Evolutionary conservation across 2,329 filamentous ascomycete genomes (phyloP).

Genomic region (Scedosporium boydii): DNA sequence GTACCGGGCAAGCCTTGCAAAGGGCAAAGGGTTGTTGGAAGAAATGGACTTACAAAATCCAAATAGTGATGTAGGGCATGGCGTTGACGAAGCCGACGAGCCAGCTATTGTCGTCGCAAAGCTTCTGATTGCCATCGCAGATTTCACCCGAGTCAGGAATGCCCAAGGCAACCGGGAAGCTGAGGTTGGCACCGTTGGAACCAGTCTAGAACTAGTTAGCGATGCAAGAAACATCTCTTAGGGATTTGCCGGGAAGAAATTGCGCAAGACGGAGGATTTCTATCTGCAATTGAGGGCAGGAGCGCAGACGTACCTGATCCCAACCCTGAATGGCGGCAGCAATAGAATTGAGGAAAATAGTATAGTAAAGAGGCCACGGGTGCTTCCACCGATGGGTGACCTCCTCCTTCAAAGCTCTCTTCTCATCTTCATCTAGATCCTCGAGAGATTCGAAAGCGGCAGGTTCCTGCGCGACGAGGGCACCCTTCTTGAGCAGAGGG

Average conservation of each 20-base stretch:
- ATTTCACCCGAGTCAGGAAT: constrained; percentile 29
- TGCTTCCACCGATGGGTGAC: constrained; percentile 39
- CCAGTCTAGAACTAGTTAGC: constrained; percentile 22
- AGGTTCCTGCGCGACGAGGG: constrained; percentile 26
- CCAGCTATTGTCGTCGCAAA: constrained; percentile 40
- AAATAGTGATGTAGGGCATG: constrained; percentile 31
- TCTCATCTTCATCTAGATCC: constrained; percentile 34
- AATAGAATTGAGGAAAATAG: constrained; percentile 39
- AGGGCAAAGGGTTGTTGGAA: neutral
- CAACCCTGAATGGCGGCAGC: constrained; percentile 43
- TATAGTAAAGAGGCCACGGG: constrained; percentile 38
- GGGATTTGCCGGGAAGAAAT: no score
- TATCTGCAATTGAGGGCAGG: neutral
- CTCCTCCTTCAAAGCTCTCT: constrained; percentile 28
- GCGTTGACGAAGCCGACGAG: constrained; percentile 52
- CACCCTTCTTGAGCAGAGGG: constrained; percentile 22
- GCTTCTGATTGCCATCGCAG: neutral
- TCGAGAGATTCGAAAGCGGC: constrained; percentile 35
- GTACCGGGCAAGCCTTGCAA: neutral
- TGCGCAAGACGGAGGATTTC: no score
- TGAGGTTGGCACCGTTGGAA: constrained; percentile 37
- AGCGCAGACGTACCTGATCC: constrained; percentile 24
- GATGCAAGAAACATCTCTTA: neutral
- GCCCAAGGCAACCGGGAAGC: constrained; percentile 33
- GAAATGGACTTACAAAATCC: constrained; percentile 27